phyloP scores from a whole-genome alignment of 176 grass and related monocot genomes.

The Pontederia crassipes region DNA sequence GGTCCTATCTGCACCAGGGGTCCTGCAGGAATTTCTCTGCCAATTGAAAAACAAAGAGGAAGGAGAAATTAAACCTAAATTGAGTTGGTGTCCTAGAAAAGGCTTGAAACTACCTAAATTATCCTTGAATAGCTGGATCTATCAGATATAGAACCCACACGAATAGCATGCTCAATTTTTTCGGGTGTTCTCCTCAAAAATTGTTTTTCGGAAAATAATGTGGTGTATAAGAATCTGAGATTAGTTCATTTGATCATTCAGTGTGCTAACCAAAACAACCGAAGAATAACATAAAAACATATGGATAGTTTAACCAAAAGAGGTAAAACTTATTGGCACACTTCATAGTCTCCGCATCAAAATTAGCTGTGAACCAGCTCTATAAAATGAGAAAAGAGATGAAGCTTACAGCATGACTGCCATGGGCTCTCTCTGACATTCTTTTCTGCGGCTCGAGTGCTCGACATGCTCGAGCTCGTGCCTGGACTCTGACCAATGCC shows the following conservation, averaged over 20 bases:
- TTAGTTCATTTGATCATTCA: no score
- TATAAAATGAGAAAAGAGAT: neutral
- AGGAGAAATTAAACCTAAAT: neutral
- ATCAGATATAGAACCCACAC: no score
- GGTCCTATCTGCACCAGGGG: neutral
- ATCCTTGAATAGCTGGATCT: no score
- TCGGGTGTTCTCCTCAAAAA: no score
- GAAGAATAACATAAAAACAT: no score
- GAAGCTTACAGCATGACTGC: neutral
- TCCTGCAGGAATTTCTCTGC: neutral
- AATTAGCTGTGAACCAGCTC: neutral
- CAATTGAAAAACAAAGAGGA: neutral
- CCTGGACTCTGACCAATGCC: slow-evolving; percentile 68
- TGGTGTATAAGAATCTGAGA: no score
- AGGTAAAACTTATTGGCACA: no score
- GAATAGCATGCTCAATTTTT: no score
- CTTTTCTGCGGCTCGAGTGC: slow-evolving; percentile 23
- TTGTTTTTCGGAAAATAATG: no score
- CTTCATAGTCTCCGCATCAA: neutral
- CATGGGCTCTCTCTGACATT: neutral
- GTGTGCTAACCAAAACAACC: no score
- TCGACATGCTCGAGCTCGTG: slow-evolving; percentile 46
- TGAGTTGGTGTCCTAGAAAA: neutral
- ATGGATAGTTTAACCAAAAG: no score
- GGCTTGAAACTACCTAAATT: no score